phyloP scores from a whole-genome alignment of 805 yeast species.

The Starmerella riodocensis region DNA sequence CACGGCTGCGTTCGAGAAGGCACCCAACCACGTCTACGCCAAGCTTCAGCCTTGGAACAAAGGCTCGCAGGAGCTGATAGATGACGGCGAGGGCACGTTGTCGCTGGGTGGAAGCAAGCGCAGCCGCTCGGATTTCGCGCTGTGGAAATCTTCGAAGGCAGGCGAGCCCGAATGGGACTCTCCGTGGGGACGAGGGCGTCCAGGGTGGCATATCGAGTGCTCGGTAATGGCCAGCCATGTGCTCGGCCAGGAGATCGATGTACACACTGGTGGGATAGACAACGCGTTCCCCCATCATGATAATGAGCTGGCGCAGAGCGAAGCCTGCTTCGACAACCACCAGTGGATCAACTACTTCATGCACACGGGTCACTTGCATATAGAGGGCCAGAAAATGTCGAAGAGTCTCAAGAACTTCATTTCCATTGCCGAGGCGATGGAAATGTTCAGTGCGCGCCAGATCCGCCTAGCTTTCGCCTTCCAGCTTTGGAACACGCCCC shows the following conservation, averaged over 20 bases:
- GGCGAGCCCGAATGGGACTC: constrained; percentile 96
- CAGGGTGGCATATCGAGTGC: constrained; percentile 99
- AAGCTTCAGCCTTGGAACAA: constrained; percentile 97
- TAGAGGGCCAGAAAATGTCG: constrained; percentile 97
- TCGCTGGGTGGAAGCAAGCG: constrained; percentile 43
- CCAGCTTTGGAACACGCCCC: constrained; percentile 81
- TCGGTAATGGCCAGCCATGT: constrained; percentile 95
- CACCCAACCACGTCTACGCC: constrained; percentile 70
- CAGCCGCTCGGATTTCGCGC: constrained; percentile 77
- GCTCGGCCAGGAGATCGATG: constrained; percentile 72
- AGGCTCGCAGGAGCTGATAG: constrained; percentile 70
- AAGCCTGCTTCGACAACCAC: constrained; percentile 72
- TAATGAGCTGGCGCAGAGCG: constrained; percentile 93
- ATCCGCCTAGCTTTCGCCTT: constrained; percentile 81
- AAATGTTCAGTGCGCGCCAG: constrained; percentile 60
- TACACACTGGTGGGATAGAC: constrained; percentile 95
- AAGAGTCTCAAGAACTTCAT: constrained; percentile 90
- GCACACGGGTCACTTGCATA: constrained; percentile 95
- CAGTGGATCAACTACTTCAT: constrained; percentile 97
- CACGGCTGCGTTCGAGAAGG: constrained; percentile 63
- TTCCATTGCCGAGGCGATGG: constrained; percentile 80
- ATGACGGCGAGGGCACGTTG: constrained; percentile 91
- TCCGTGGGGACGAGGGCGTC: constrained; percentile 95
- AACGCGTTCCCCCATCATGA: constrained; percentile 98
- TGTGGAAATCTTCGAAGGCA: constrained; percentile 92